phyloP scores from a whole-genome alignment of 441 rosid species.

The Gossypium laxum region DNA sequence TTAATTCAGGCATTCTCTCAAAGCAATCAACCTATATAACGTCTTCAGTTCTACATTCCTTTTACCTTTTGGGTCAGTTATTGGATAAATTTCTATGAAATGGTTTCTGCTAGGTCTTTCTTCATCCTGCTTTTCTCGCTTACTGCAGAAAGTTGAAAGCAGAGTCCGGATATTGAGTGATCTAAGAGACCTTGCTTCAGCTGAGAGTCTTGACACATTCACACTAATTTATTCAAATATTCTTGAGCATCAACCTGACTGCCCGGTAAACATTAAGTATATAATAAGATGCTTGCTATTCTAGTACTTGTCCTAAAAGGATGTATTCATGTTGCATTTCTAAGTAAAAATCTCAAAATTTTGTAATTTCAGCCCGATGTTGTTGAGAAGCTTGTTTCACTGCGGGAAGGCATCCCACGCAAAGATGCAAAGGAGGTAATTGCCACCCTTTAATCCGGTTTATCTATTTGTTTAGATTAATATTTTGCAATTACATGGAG shows the following conservation, averaged over 20 bases:
- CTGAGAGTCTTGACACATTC: conserved; percentile 89
- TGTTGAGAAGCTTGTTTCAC: conserved; percentile 87
- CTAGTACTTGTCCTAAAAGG: neutral
- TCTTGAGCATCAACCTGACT: conserved; percentile 94
- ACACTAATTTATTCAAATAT: conserved; percentile 86
- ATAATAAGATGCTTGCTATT: conserved; percentile 6
- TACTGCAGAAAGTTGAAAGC: conserved; percentile 75
- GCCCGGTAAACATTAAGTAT: conserved; percentile 52
- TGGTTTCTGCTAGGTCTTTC: conserved; percentile 2
- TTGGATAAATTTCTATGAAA: neutral
- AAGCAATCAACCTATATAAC: neutral
- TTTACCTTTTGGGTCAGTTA: neutral
- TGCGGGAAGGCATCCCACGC: conserved; percentile 90
- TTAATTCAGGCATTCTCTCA: neutral
- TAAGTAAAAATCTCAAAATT: neutral
- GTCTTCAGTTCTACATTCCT: neutral
- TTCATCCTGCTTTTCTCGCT: conserved; percentile 9
- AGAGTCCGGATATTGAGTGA: conserved; percentile 79
- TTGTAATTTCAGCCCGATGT: conserved; percentile 64
- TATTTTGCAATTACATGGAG: neutral
- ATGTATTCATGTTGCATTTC: neutral
- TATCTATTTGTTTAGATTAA: neutral
- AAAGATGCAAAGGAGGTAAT: conserved; percentile 96
- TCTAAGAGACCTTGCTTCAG: conserved; percentile 95
- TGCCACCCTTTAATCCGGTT: neutral